Evolutionary conservation across 805 yeast species (phyloP), one percentile per base, ranked within the genome.

Genomic region (Pichia scutulata): DNA sequence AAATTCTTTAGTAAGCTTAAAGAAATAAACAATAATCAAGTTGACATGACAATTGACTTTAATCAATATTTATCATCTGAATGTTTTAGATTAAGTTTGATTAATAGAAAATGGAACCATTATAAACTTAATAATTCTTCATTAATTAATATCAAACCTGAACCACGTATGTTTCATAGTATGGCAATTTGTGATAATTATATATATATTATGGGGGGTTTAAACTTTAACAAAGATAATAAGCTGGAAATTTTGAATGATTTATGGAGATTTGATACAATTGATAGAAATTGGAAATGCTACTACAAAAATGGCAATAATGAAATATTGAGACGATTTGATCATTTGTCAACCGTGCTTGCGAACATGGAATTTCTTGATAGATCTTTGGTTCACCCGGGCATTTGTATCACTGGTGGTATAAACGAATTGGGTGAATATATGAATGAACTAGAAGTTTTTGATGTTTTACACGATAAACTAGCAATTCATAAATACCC

Each of bases 191-290:
- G 72, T 48, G 76, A 74, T 36, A 73, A 77, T 43, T 70, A 74
- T 42, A 52, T 84, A 2, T 85, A 76, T 60, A 57, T 84, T 2
- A 80, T 75, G 60, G 93, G 95, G 26, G 95, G 95, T 0, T 61
- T 86, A 26, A 63, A 69, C 0, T 66, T 77, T 9, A 68, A 70
- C 42, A 63, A 65, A 36, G 61, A 63, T 41, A 71, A 70, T 44
- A 30, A 50, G 24, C 54, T 75, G 16, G 60, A 63, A 13, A 78
- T 86, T 0, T 62, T 75, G 7, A 82, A 82, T 57, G 93, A 86
- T 57, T 64, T 84, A 24, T 86, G 93, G 92, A 75, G 75, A 57
- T 79, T 82, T 56, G 76, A 82, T 60, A 62, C 82, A 40, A 72
- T 70, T 39, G 66, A 75, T 4, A 71, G 69, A 47, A 62, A 63